Base-by-base conservation (phyloP, 768 basidiomycete species). In the Russula sp. region DNA sequence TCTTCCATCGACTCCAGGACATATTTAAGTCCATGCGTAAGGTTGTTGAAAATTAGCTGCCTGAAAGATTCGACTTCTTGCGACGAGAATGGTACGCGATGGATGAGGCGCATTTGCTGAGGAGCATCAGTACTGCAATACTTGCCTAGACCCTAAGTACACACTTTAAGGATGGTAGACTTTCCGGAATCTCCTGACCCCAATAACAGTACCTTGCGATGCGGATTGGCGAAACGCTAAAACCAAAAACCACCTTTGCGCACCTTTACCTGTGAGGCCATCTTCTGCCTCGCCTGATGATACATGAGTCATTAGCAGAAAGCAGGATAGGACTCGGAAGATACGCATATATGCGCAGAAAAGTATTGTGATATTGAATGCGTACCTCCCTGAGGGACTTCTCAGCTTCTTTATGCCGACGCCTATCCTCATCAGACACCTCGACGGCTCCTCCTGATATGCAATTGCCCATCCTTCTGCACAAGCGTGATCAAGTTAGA, bases 71-170 rank as follows among this genome's bases (percentile, higher is more conserved):
- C 95, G 42, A 90, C 81, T 73, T 98, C 97, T 68, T 84, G 81
- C 0, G 81, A 55, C 0, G 86, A 82, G 75, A 97, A 99, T 0
- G 90, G 87, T 1, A 92, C 78, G 61, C 84, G 82, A 74, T 98
- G 95, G 53, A 99, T 97, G 42, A 97, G 78, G 42, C 94, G 86
- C 95, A 98, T 98, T 87, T 98, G 94, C 89, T 94, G 67, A 35
- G 62, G 48, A 67, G 49, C 69, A 58, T 46, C 45, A n/a, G 25
- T 36, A 11, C 45, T 8, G 14, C 14, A 53, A 5, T 18, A 36
- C 39, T 29, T 20, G 39, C 38, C 14, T 22, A 53, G 16, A 50
- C 7, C 5, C 36, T 25, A 20, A 34, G 61, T 52, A 38, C 71
- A 47, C 63, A 87, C 88, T 79, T 93, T 94, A 72, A 94, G 80